Evolutionary conservation across 2,329 filamentous ascomycete species (phyloP).

Genomic region (Colletotrichum tamarilloi): DNA sequence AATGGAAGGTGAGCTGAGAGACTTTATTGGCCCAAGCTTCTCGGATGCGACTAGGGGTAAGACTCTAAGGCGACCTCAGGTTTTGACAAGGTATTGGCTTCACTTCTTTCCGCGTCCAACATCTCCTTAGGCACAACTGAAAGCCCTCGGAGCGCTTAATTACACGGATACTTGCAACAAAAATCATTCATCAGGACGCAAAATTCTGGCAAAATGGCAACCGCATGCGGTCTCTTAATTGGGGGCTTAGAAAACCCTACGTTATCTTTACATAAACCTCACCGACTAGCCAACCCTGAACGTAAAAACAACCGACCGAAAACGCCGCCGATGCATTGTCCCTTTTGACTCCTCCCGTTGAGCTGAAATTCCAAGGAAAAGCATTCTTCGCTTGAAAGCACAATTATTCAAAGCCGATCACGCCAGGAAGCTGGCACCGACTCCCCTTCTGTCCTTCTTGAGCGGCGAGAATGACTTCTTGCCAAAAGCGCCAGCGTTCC

Average conservation of each 20-base stretch:
- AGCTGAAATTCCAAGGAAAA: not conserved
- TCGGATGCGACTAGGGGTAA: not conserved
- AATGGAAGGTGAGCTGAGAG: not conserved
- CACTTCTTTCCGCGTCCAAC: not conserved
- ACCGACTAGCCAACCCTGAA: not conserved
- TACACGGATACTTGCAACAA: not conserved
- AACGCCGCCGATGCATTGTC: conserved; percentile 30
- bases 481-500: conserved; percentile 58
- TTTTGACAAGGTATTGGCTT: not conserved
- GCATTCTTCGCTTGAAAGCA: not conserved
- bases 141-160: not conserved
- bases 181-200: not conserved
- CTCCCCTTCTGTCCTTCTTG: conserved; percentile 75
- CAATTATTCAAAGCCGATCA: conserved; percentile 39
- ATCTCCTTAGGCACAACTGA: not conserved
- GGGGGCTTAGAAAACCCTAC: not conserved
- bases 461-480: conserved; percentile 74
- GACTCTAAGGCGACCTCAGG: not conserved
- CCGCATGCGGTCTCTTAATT: conserved; percentile 8
- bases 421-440: conserved; percentile 69
- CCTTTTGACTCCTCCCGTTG: not conserved
- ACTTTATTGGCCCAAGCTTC: conserved; percentile 26
- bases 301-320: not conserved
- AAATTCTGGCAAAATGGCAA: not conserved
- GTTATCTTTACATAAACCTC: conserved; percentile 5